These are phyloP conservation scores for Lophiostoma macrostomum DNA, from an alignment of 495 filamentous ascomycete genomes.

Conservation along the genomic window DNA sequence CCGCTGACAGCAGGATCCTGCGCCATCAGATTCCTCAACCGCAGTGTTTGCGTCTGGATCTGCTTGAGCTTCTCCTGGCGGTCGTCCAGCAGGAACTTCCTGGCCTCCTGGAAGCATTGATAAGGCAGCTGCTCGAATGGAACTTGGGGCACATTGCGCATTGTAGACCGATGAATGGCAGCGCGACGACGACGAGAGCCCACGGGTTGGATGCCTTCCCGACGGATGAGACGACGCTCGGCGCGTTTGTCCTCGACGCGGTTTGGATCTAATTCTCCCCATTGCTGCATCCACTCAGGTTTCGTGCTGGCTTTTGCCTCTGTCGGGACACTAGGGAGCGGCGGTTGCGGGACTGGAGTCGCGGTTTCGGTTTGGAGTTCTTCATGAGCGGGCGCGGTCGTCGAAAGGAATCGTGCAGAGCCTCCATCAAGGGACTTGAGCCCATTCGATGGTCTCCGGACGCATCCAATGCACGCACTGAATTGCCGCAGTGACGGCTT, in stretches of 20 bases:
- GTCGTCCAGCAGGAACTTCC: conserved; percentile 75
- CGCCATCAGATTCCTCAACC: conserved; percentile 59
- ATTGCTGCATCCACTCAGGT: conserved; percentile 18
- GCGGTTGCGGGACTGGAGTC: conserved; percentile 26
- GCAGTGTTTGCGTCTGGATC: conserved; percentile 50
- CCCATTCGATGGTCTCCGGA: conserved; percentile 9
- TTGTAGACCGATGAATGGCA: conserved; percentile 60
- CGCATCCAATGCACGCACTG: conserved; percentile 27
- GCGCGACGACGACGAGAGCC: conserved; percentile 76
- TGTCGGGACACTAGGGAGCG: not conserved
- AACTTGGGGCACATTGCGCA: conserved; percentile 46
- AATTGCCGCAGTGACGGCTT: conserved; percentile 21
- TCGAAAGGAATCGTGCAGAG: conserved; percentile 29
- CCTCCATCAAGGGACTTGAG: conserved; percentile 5
- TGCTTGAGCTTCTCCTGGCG: conserved; percentile 71
- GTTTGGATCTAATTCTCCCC: conserved; percentile 34
- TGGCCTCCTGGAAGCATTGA: conserved; percentile 96
- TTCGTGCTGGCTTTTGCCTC: not conserved
- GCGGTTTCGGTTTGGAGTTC: conserved; percentile 10
- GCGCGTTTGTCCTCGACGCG: conserved; percentile 27
- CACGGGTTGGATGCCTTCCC: conserved; percentile 23
- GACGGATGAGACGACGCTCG: conserved; percentile 35
- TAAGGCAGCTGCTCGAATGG: conserved; percentile 93
- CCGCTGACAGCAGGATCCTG: conserved; percentile 57
- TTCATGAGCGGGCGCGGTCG: conserved; percentile 21